phyloP scores from a whole-genome alignment of 495 filamentous ascomycete species.

The Elasticomyces elasticus region DNA sequence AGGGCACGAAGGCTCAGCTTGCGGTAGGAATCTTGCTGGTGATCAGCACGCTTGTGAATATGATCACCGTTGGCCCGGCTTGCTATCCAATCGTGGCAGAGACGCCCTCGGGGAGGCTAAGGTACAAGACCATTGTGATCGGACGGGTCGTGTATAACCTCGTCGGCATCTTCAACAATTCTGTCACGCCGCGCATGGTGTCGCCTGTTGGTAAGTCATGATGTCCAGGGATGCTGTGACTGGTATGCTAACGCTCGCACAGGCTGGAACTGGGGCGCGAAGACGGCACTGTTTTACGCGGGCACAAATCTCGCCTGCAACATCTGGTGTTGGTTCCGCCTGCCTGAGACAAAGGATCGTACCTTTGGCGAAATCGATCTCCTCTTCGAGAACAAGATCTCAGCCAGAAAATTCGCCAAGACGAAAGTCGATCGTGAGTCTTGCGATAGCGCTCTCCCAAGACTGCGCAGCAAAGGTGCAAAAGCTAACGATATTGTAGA shows the following conservation, averaged over 20 bases:
- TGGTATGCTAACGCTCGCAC: slow-evolving; percentile 58
- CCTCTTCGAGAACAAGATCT: slow-evolving; percentile 43
- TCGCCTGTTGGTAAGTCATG: not conserved
- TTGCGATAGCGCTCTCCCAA: too few species aligned
- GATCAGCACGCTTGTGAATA: slow-evolving; percentile 68
- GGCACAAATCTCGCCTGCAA: slow-evolving; percentile 22
- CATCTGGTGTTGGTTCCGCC: slow-evolving; percentile 18
- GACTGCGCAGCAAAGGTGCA: too few species aligned
- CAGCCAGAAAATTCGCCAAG: slow-evolving; percentile 36
- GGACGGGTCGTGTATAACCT: slow-evolving; percentile 65
- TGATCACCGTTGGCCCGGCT: slow-evolving; percentile 65
- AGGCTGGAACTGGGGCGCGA: slow-evolving; percentile 57
- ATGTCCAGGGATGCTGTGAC: slow-evolving; percentile 33
- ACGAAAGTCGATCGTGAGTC: slow-evolving; percentile 5
- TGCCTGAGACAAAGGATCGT: slow-evolving; percentile 25
- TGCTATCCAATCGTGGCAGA: slow-evolving; percentile 60
- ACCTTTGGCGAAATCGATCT: slow-evolving; percentile 51
- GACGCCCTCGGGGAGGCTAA: slow-evolving; percentile 59
- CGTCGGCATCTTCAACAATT: slow-evolving; percentile 56
- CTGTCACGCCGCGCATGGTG: slow-evolving; percentile 67
- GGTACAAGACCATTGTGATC: slow-evolving; percentile 67
- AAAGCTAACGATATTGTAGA: too few species aligned
- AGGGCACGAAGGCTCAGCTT: slow-evolving; percentile 31
- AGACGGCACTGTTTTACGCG: slow-evolving; percentile 31
- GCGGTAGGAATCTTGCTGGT: slow-evolving; percentile 65